A percentile compares a stretch with the other conserved stretches of the same genome.
These are phyloP conservation scores for Mycena crocata DNA, from an alignment of 768 basidiomycete species.

Conservation along the genomic window DNA sequence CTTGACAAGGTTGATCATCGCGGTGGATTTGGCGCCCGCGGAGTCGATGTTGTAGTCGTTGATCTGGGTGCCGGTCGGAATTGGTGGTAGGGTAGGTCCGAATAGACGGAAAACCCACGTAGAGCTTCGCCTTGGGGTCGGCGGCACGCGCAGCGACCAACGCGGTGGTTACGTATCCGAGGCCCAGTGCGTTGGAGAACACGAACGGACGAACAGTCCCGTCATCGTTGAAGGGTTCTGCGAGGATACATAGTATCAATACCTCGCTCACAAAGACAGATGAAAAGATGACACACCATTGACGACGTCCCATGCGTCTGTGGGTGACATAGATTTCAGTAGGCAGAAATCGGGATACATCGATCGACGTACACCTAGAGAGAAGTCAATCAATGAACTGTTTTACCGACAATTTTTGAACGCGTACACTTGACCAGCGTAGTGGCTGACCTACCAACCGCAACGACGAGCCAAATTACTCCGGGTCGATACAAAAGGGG, in stretches of 20 bases:
- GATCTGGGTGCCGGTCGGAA: constrained; percentile 25
- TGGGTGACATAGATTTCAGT: neutral
- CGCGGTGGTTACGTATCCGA: constrained; percentile 54
- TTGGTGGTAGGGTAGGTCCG: neutral
- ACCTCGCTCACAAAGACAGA: too few relatives aligned
- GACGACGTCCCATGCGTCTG: constrained; percentile 53
- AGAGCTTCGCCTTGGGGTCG: constrained; percentile 59
- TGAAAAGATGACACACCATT: constrained; percentile 37
- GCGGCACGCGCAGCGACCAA: constrained; percentile 56
- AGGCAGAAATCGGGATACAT: constrained; percentile 29
- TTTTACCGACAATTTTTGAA: neutral
- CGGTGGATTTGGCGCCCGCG: constrained; percentile 54
- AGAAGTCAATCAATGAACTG: neutral
- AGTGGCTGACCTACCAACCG: constrained; percentile 49
- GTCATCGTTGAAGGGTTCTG: constrained; percentile 62
- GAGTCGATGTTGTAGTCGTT: constrained; percentile 45
- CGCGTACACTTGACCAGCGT: constrained; percentile 62
- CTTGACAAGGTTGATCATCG: constrained; percentile 55
- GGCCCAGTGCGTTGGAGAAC: constrained; percentile 54
- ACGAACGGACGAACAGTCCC: constrained; percentile 58
- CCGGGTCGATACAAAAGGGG: neutral
- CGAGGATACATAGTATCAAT: neutral
- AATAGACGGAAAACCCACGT: constrained; percentile 40
- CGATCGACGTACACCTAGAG: constrained; percentile 49
- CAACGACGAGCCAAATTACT: neutral